Evolutionary conservation across 1,284 basidiomycete species (phyloP).

Genomic region (Puccinia horiana): DNA sequence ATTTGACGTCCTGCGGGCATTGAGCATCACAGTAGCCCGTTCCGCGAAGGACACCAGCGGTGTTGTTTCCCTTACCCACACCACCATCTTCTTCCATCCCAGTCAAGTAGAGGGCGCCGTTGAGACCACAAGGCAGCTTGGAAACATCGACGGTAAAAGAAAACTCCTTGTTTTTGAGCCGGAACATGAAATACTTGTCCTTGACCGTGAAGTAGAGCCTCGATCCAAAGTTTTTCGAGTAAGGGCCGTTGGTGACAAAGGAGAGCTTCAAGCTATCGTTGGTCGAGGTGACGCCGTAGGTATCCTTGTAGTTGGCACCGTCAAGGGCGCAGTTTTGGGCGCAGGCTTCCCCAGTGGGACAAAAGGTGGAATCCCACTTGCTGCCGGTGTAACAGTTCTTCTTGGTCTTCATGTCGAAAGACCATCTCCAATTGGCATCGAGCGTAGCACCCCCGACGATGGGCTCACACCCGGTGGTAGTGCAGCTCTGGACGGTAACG

Average conservation of each 20-base stretch:
- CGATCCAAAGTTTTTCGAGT: constrained; percentile 30
- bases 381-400: constrained; percentile 44
- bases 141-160: constrained; percentile 40
- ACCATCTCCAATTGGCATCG: constrained; percentile 40
- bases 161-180: constrained; percentile 43
- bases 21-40: constrained; percentile 59
- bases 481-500: constrained; percentile 19
- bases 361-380: not conserved
- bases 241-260: constrained; percentile 28
- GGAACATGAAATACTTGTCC: constrained; percentile 39
- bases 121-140: constrained; percentile 51
- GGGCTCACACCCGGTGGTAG: not conserved
- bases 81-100: constrained; percentile 56
- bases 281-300: constrained; percentile 26
- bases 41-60: constrained; percentile 22
- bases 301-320: constrained; percentile 29
- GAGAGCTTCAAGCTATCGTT: not conserved
- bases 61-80: constrained; percentile 45
- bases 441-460: not conserved
- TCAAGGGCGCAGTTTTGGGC: constrained; percentile 36
- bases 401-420: not conserved
- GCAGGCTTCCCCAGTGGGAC: not conserved
- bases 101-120: constrained; percentile 61
- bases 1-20: constrained; percentile 64
- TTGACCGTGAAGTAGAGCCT: constrained; percentile 17